Conservation (phyloP, 108 stramenopile genomes). For the Cylindrotheca fusiformis region DNA sequence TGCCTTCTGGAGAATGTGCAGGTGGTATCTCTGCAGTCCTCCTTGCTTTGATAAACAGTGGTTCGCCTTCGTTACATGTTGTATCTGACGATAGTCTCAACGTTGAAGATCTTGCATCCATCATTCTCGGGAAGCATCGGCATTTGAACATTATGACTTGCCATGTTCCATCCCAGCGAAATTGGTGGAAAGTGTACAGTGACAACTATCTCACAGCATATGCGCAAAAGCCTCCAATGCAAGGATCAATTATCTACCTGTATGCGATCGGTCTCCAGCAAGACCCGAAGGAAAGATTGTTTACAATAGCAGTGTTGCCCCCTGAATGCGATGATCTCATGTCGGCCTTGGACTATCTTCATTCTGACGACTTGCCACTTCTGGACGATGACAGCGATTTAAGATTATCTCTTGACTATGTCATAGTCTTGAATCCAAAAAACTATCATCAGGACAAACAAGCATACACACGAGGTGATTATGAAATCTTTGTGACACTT, state of each 20-base stretch:
- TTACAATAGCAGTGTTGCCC: constrained; percentile 16
- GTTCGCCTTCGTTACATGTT: constrained; percentile 36
- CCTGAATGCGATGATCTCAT: constrained; percentile 2
- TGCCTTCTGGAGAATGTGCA: constrained; percentile 19
- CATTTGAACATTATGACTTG: constrained; percentile 36
- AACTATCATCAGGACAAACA: not conserved
- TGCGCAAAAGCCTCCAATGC: constrained; percentile 13
- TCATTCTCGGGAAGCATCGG: constrained; percentile 16
- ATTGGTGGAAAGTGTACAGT: constrained; percentile 71
- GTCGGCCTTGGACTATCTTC: not conserved
- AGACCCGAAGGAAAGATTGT: not conserved
- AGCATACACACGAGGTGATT: not conserved
- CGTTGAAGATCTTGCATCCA: constrained; percentile 22
- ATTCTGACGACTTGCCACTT: constrained; percentile 8
- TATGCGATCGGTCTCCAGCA: not conserved
- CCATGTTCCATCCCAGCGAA: constrained; percentile 26
- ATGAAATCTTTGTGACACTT: not conserved
- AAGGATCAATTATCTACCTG: not conserved
- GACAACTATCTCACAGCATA: constrained; percentile 53
- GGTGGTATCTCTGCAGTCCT: constrained; percentile 56
- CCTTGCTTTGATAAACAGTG: constrained; percentile 50
- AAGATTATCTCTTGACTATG: constrained; percentile 9
- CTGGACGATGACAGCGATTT: not conserved
- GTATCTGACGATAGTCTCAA: constrained; percentile 8
- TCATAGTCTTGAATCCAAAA: constrained; percentile 9